Evolutionary conservation across 2,329 filamentous ascomycete species (phyloP), one percentile per base, ranked within the genome.

Genomic region (Fonsecaea nubica): DNA sequence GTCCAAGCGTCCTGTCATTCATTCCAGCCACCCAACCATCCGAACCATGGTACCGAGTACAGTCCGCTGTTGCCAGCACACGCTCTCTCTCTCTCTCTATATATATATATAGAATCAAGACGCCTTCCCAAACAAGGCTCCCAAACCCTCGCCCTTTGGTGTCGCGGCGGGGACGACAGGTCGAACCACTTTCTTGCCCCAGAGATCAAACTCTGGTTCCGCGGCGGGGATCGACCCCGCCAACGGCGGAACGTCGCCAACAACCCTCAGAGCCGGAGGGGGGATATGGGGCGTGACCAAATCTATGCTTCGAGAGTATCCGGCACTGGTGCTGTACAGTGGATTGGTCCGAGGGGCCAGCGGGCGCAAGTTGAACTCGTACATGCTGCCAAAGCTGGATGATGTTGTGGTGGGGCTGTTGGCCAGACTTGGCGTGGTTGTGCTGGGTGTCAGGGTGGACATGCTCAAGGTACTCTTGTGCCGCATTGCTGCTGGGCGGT

Each of bases 261-360:
- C 54, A 9, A 53, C 61, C 4, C 38, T 18, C 32, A 21, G 63
- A 18, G 62, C 15, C 4, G 65, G 58, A 6, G 72, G 71, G 1
- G 72, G 60, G 30, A 79, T 70, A 52, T 80, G 79, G 30, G 79
- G 79, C 13, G 80, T 76, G 12, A 81, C 79, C 25, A 81, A 72
- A 35, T 80, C 77, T 8, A 80, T 73, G 10, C 78, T 76, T 33
- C 71, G 71, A 21, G 36, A 57, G 32, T 70, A 72, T 36, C 72
- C 74, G 5, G 73, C 67, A 61, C 74, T 73, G 56, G 72, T 72
- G 42, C 63, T 75, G 69, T 77, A 80, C 59, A 74, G 76, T 18
- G 78, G 77, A 63, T 80, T 80, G 70, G 77, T 77, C 7, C 79
- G 76, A 4, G 79, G 78, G 12, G 77, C 77, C 25, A 81, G 71